A percentile compares a stretch with the other conserved stretches of the same genome.
Conservation (phyloP, 441 rosid species). For the Erodium moschatum region DNA sequence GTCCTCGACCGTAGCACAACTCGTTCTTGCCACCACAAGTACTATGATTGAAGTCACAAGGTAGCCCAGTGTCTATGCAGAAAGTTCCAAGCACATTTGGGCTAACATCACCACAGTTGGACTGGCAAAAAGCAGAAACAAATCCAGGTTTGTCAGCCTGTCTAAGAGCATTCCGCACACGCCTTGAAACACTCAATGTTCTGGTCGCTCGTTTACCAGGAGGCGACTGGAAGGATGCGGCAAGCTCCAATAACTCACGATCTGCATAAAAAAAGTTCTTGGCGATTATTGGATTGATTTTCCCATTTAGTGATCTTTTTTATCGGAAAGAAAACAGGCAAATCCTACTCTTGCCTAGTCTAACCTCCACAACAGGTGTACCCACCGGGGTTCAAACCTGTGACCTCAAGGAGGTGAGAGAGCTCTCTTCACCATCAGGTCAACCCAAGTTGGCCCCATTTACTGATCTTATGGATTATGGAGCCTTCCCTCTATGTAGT, state of each 20-base stretch:
- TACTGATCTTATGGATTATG: background rate
- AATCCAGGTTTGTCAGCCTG: slow-evolving; percentile 65
- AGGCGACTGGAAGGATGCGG: slow-evolving; percentile 65
- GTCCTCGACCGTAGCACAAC: slow-evolving; percentile 88
- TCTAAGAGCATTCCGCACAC: slow-evolving; percentile 70
- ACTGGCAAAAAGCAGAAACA: slow-evolving; percentile 90
- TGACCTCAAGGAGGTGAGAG: too few relatives aligned
- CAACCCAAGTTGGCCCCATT: too few relatives aligned
- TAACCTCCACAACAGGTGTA: too few relatives aligned
- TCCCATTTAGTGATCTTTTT: background rate
- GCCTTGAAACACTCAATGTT: slow-evolving; percentile 53
- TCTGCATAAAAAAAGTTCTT: slow-evolving; percentile 33
- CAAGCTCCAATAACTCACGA: slow-evolving; percentile 70
- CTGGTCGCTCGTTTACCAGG: slow-evolving; percentile 64
- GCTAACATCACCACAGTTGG: slow-evolving; percentile 95
- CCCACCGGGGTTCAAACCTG: too few relatives aligned
- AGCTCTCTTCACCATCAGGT: too few relatives aligned
- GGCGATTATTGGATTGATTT: slow-evolving; percentile 14
- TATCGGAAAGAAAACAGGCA: too few relatives aligned
- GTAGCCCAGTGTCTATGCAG: slow-evolving; percentile 74
- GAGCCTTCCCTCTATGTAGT: background rate
- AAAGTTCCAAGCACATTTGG: slow-evolving; percentile 92
- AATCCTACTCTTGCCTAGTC: too few relatives aligned
- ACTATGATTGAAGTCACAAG: slow-evolving; percentile 96
- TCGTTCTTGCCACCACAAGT: slow-evolving; percentile 90